Percentiles rank a stretch among this genome's conserved stretches.
Evolutionary conservation across 345 rosid species (phyloP).

Genomic region (Linum lewisii): DNA sequence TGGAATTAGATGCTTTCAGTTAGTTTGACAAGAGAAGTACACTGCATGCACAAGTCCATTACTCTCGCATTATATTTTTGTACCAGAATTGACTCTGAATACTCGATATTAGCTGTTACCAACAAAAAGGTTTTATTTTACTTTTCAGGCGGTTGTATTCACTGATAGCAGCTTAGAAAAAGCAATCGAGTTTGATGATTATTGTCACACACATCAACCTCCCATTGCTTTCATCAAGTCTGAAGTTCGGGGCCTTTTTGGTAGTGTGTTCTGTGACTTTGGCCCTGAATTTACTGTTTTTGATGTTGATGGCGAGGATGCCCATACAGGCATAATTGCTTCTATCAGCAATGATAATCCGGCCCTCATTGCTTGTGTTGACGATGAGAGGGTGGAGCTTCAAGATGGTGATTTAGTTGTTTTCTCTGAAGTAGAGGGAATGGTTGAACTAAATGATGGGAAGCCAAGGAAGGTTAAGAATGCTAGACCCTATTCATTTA

Average conservation of each 20-base stretch:
- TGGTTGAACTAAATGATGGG: constrained; percentile 92
- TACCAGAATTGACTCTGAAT: no score
- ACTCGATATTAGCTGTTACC: neutral
- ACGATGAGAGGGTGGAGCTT: constrained; percentile 94
- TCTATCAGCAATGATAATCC: constrained; percentile 84
- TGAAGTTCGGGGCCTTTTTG: constrained; percentile 96
- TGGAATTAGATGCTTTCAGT: neutral
- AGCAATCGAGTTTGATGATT: constrained; percentile 76
- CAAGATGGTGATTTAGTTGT: constrained; percentile 93
- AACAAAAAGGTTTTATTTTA: neutral
- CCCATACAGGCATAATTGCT: constrained; percentile 90
- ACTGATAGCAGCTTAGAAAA: constrained; percentile 63
- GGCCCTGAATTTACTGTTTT: constrained; percentile 84
- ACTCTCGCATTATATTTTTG: neutral
- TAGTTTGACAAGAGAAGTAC: neutral
- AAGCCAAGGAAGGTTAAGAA: constrained; percentile 83
- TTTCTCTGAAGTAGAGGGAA: constrained; percentile 94
- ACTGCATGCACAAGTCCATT: neutral
- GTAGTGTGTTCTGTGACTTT: constrained; percentile 90
- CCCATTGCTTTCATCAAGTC: constrained; percentile 84
- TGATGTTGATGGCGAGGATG: constrained; percentile 95
- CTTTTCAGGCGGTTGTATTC: constrained; percentile 76
- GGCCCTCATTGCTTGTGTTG: constrained; percentile 85
- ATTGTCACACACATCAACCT: constrained; percentile 78
- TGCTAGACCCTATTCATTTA: constrained; percentile 80